Conservation (phyloP, 2,329 filamentous ascomycete species). For the Sclerotinia spermophila region DNA sequence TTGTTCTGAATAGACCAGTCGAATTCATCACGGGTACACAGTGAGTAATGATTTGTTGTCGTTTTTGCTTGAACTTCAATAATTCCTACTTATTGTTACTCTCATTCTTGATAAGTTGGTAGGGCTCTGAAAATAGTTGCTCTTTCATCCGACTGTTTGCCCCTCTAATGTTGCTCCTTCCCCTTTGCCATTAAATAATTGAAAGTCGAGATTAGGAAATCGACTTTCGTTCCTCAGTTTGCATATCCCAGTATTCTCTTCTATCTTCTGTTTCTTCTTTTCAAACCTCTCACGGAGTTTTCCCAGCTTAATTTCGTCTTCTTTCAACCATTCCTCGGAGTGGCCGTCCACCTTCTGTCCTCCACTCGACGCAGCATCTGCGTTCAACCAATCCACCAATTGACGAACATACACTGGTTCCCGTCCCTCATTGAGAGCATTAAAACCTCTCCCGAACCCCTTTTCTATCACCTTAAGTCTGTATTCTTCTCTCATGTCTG, state of each 20-base stretch:
- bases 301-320: background rate
- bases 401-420: constrained; percentile 6
- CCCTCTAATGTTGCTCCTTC: background rate
- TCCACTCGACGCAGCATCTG: constrained; percentile 4
- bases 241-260: background rate
- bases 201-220: background rate
- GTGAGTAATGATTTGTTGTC: background rate
- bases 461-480: constrained; percentile 11
- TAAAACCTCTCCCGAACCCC: constrained; percentile 16
- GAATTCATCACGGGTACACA: background rate
- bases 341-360: constrained; percentile 5
- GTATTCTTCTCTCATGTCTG: constrained; percentile 17
- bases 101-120: background rate
- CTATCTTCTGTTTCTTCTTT: background rate
- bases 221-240: background rate
- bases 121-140: background rate
- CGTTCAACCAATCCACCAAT: constrained; percentile 17
- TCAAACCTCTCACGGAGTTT: constrained; percentile 12
- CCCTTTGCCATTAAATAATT: background rate
- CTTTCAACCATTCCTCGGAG: constrained; percentile 12
- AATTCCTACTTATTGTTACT: background rate
- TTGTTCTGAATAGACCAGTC: background rate
- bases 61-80: background rate
- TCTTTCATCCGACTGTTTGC: background rate
- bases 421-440: constrained; percentile 3